Conservation (phyloP, 2,329 filamentous ascomycete species). For the Shiraia bambusicola region DNA sequence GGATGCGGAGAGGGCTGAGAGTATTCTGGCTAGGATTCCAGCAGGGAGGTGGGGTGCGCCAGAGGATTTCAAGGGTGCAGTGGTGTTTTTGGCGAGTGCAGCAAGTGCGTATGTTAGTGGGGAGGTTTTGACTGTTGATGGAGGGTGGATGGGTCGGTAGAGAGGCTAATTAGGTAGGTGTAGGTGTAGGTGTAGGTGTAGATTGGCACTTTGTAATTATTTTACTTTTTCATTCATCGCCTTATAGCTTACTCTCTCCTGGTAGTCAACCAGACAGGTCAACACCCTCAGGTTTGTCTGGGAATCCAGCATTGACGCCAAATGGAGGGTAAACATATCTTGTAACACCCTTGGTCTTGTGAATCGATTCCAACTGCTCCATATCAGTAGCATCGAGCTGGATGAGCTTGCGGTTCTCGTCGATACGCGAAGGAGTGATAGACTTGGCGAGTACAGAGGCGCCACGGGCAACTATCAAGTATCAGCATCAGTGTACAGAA, state of each 20-base stretch:
- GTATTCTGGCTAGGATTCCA: conserved; percentile 79
- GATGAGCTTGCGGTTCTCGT: conserved; percentile 68
- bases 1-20: conserved; percentile 67
- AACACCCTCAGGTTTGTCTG: conserved; percentile 48
- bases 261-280: conserved; percentile 37
- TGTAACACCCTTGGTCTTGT: conserved; percentile 50
- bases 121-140: conserved; percentile 80
- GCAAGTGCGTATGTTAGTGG: conserved; percentile 82
- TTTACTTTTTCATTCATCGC: conserved; percentile 4
- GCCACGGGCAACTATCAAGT: conserved; percentile 61
- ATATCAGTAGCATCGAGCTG: conserved; percentile 66
- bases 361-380: conserved; percentile 50
- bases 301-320: conserved; percentile 53
- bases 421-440: conserved; percentile 67
- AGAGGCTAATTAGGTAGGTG: no score
- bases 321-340: conserved; percentile 54
- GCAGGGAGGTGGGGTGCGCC: conserved; percentile 79
- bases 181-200: no score
- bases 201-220: no score
- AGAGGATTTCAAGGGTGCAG: conserved; percentile 84
- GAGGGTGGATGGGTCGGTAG: conserved; percentile 88
- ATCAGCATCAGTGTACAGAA: not conserved
- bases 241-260: conserved; percentile 10
- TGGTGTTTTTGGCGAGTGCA: conserved; percentile 73
- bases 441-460: conserved; percentile 74